phyloP scores from a whole-genome alignment of 2,329 filamentous ascomycete genomes.

The Pestalotiopsis sp. region DNA sequence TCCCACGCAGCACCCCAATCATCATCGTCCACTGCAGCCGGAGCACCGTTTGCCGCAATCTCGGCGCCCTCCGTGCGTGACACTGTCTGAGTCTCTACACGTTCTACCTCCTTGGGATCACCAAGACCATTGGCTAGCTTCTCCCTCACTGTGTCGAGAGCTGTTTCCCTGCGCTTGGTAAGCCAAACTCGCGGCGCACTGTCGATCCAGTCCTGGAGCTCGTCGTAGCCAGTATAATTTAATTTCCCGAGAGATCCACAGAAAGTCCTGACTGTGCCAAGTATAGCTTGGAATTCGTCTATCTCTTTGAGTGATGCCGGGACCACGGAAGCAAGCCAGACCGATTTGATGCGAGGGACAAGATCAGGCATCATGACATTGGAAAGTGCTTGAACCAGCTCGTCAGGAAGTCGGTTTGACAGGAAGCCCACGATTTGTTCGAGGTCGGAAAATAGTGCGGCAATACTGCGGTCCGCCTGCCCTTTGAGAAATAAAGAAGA shows the following conservation, averaged over 20 bases:
- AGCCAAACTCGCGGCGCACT: constrained; percentile 85
- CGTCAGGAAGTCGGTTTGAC: constrained; percentile 50
- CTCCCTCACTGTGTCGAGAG: constrained; percentile 73
- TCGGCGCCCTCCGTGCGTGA: constrained; percentile 67
- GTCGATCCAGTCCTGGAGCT: constrained; percentile 78
- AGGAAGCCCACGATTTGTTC: constrained; percentile 54
- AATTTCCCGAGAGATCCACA: constrained; percentile 62
- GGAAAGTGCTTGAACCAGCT: constrained; percentile 63
- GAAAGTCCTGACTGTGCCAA: constrained; percentile 67
- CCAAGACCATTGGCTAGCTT: constrained; percentile 70
- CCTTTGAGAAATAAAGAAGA: constrained; percentile 46
- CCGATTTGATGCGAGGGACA: constrained; percentile 66
- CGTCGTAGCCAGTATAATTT: constrained; percentile 62
- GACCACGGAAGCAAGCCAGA: constrained; percentile 76
- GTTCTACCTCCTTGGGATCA: constrained; percentile 71
- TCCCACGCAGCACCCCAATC: constrained; percentile 85
- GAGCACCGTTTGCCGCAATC: constrained; percentile 56
- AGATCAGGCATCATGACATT: constrained; percentile 71
- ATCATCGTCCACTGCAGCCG: constrained; percentile 44
- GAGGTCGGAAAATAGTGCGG: constrained; percentile 56
- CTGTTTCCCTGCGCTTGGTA: constrained; percentile 76
- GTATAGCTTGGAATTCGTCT: constrained; percentile 67
- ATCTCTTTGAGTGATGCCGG: constrained; percentile 75
- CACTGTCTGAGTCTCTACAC: constrained; percentile 81
- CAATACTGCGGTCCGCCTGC: constrained; percentile 45